phyloP scores from a whole-genome alignment of 345 rosid genomes.

The Syzygium oleosum region DNA sequence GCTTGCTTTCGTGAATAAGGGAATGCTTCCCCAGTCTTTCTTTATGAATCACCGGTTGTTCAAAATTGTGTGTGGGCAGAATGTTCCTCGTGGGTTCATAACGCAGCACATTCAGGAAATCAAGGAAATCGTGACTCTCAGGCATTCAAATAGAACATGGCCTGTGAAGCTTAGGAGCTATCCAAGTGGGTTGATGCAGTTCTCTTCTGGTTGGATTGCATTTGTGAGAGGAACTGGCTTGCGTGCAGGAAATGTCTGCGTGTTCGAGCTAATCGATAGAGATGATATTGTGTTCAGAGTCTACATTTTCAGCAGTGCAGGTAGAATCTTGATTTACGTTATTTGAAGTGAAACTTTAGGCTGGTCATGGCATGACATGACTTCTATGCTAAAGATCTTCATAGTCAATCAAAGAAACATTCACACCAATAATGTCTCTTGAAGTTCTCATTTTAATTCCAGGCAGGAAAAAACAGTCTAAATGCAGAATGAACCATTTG shows the following conservation, averaged over 20 bases:
- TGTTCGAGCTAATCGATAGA: background rate
- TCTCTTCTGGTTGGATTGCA: no score
- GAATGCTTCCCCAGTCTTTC: background rate
- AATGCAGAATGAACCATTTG: background rate
- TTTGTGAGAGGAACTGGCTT: no score
- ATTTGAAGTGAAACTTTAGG: background rate
- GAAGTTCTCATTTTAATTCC: no score
- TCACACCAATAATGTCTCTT: background rate
- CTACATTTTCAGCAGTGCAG: background rate
- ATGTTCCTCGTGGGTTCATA: background rate
- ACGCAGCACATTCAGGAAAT: background rate
- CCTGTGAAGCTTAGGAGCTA: background rate
- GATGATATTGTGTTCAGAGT: background rate
- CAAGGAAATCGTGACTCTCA: background rate
- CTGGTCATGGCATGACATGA: background rate
- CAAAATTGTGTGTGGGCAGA: background rate
- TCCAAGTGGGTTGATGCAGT: background rate
- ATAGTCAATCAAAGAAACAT: background rate
- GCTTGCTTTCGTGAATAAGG: background rate
- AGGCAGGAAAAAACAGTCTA: background rate
- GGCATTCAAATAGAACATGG: background rate
- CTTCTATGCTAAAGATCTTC: background rate
- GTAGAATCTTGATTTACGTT: background rate
- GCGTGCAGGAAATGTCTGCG: background rate
- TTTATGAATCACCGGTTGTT: background rate